Conservation (phyloP, 2,329 filamentous ascomycete genomes). For the Furcasterigmium furcatum region DNA sequence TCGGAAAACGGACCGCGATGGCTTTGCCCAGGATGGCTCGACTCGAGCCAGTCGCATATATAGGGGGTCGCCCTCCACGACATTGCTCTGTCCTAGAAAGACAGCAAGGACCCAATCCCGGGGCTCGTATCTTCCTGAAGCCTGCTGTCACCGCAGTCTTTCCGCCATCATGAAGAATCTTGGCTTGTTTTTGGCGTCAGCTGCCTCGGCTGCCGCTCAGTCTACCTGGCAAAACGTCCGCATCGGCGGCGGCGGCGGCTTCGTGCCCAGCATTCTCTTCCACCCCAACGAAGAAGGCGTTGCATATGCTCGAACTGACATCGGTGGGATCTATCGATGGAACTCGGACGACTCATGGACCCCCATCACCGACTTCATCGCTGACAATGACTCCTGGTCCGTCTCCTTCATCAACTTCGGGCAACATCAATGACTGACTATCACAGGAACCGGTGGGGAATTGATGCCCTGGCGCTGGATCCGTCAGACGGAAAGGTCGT, state of each 20-base stretch:
- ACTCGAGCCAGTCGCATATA: too few species aligned
- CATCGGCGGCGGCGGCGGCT: slow-evolving; percentile 57
- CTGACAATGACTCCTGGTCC: slow-evolving; percentile 41
- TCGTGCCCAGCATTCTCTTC: slow-evolving; percentile 53
- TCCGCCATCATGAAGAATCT: slow-evolving; percentile 8
- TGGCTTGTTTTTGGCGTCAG: slow-evolving; percentile 8
- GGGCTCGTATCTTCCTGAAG: too few species aligned
- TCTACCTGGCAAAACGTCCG: slow-evolving; percentile 46
- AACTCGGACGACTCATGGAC: slow-evolving; percentile 56
- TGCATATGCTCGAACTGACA: slow-evolving; percentile 55
- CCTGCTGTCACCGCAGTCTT: background rate
- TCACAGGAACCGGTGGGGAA: slow-evolving; percentile 51
- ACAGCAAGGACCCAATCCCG: too few species aligned
- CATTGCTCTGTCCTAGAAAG: too few species aligned
- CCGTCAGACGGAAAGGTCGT: slow-evolving; percentile 48
- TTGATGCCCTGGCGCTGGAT: slow-evolving; percentile 55
- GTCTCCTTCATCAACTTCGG: background rate
- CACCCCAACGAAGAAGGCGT: slow-evolving; percentile 47
- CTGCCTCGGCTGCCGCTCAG: slow-evolving; percentile 20
- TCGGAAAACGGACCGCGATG: too few species aligned
- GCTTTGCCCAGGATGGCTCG: too few species aligned
- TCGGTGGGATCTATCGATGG: slow-evolving; percentile 53
- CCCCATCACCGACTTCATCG: slow-evolving; percentile 43
- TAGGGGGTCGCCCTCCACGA: too few species aligned
- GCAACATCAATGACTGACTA: background rate